Evolutionary conservation across 495 filamentous ascomycete species (phyloP).

Genomic region (Immersiella caudata): DNA sequence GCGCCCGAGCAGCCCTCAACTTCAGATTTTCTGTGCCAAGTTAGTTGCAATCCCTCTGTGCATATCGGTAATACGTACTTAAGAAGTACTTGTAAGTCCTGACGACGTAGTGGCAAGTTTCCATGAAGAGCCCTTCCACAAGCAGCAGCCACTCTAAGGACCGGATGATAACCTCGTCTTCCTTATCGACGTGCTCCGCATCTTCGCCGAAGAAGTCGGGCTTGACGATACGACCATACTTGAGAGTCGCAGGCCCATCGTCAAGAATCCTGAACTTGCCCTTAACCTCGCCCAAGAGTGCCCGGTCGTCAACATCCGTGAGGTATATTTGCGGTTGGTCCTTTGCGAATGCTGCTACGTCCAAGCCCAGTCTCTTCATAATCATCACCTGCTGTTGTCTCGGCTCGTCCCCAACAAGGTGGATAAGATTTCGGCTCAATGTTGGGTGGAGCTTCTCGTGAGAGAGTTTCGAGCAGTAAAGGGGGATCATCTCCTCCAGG

Average conservation of each 20-base stretch:
- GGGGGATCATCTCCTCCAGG: slow-evolving; percentile 74
- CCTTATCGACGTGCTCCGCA: slow-evolving; percentile 48
- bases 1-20: slow-evolving; percentile 66
- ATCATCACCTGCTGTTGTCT: slow-evolving; percentile 64
- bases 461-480: slow-evolving; percentile 81
- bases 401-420: slow-evolving; percentile 48
- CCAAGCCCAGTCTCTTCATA: slow-evolving; percentile 57
- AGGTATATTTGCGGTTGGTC: slow-evolving; percentile 61
- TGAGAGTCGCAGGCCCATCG: slow-evolving; percentile 44
- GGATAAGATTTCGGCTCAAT: slow-evolving; percentile 60
- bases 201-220: slow-evolving; percentile 68
- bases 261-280: slow-evolving; percentile 56
- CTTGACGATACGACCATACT: slow-evolving; percentile 55
- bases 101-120: slow-evolving; percentile 68
- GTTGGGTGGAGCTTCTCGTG: slow-evolving; percentile 49
- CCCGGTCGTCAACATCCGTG: slow-evolving; percentile 39
- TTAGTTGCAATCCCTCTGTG: slow-evolving; percentile 32
- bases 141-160: slow-evolving; percentile 83
- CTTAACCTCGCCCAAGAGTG: slow-evolving; percentile 34
- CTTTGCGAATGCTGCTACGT: slow-evolving; percentile 51
- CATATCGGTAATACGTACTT: slow-evolving; percentile 53
- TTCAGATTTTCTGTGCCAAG: slow-evolving; percentile 48
- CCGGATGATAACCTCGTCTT: slow-evolving; percentile 74
- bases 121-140: slow-evolving; percentile 67
- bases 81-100: slow-evolving; percentile 73